phyloP scores from a whole-genome alignment of 2,329 filamentous ascomycete species.

The Ilyonectria mors-panacis region DNA sequence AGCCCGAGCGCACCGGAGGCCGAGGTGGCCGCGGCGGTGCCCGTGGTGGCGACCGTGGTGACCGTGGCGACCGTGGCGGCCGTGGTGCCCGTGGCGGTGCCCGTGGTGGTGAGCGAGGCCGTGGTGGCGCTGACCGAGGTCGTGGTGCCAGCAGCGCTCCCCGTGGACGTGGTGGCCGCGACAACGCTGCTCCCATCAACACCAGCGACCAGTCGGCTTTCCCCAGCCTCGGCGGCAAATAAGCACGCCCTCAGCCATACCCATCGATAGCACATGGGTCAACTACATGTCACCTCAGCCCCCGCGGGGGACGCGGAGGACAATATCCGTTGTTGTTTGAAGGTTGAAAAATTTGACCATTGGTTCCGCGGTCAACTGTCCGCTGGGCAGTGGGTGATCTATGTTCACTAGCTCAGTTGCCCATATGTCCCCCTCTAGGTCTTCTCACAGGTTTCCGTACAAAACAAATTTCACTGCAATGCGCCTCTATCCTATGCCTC shows the following conservation, averaged over 20 bases:
- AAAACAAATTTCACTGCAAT: conserved; percentile 49
- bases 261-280: conserved; percentile 43
- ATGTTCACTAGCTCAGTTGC: conserved; percentile 46
- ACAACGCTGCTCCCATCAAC: conserved; percentile 63
- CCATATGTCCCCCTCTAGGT: conserved; percentile 51
- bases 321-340: conserved; percentile 52
- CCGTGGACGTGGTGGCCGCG: conserved; percentile 43
- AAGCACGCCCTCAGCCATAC: conserved; percentile 47
- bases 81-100: conserved; percentile 45
- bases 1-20: conserved; percentile 73
- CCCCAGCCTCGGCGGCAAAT: conserved; percentile 72
- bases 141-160: conserved; percentile 36
- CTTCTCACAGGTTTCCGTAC: conserved; percentile 50
- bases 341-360: conserved; percentile 52
- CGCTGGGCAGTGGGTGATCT: conserved; percentile 43
- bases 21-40: conserved; percentile 66
- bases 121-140: conserved; percentile 17
- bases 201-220: conserved; percentile 71
- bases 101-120: conserved; percentile 58
- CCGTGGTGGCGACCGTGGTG: conserved; percentile 57
- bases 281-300: conserved; percentile 40
- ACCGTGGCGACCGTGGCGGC: conserved; percentile 60
- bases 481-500: conserved; percentile 37
- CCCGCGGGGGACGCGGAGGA: conserved; percentile 38
- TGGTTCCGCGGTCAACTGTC: conserved; percentile 47